phyloP scores from a whole-genome alignment of 495 filamentous ascomycete genomes.

The Penicillium waksmanii region DNA sequence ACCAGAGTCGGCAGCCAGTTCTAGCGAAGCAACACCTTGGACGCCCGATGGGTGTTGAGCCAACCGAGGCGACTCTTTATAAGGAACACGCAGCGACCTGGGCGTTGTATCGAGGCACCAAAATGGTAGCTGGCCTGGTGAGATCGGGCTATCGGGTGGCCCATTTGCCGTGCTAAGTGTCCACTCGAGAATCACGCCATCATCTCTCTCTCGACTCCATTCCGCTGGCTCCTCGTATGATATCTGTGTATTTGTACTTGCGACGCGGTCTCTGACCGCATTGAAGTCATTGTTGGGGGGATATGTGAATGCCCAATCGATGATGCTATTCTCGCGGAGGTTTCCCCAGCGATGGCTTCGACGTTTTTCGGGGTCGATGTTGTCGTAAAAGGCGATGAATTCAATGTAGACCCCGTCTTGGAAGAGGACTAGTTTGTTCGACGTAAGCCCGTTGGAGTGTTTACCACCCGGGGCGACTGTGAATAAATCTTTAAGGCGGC shows the following conservation, averaged over 20 bases:
- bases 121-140: slow-evolving; percentile 22
- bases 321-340: slow-evolving; percentile 21
- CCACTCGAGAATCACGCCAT: slow-evolving; percentile 24
- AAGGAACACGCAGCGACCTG: slow-evolving; percentile 22
- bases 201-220: slow-evolving; percentile 18
- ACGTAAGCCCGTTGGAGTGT: slow-evolving; percentile 24
- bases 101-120: slow-evolving; percentile 30
- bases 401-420: slow-evolving; percentile 26
- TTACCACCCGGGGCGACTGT: slow-evolving; percentile 21
- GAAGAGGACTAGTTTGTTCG: slow-evolving; percentile 24
- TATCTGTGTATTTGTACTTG: slow-evolving; percentile 1
- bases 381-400: slow-evolving; percentile 24
- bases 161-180: slow-evolving; percentile 12
- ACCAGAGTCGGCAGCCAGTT: slow-evolving; percentile 9
- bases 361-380: slow-evolving; percentile 19
- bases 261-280: slow-evolving; percentile 11
- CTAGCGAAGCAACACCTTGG: slow-evolving; percentile 20
- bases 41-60: slow-evolving; percentile 19
- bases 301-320: slow-evolving; percentile 33
- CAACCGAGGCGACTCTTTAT: slow-evolving; percentile 17
- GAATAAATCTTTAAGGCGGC: slow-evolving; percentile 14
- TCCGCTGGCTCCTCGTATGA: slow-evolving; percentile 17
- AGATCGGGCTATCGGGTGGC: not conserved
- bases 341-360: slow-evolving; percentile 29
- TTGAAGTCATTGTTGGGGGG: slow-evolving; percentile 19